Conservation (phyloP, 2,329 filamentous ascomycete species). For the Pyrenophora tritici-repentis region DNA sequence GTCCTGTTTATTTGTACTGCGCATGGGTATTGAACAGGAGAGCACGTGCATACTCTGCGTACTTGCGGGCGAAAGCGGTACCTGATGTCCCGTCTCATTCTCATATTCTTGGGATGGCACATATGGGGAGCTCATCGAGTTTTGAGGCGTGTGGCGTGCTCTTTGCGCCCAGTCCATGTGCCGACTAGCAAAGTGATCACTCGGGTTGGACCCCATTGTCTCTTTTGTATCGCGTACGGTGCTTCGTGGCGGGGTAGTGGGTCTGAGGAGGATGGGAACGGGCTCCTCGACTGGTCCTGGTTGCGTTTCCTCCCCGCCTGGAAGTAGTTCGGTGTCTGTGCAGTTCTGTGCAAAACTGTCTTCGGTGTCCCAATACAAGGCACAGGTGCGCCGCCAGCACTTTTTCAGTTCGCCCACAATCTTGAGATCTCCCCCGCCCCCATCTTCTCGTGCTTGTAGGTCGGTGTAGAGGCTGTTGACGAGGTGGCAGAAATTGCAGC, state of each 20-base stretch:
- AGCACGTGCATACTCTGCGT: constrained; percentile 61
- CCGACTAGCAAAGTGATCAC: constrained; percentile 45
- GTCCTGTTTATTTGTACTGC: constrained; percentile 41
- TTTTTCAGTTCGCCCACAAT: constrained; percentile 94
- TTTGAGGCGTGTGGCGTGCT: constrained; percentile 45
- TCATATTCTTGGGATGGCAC: constrained; percentile 41
- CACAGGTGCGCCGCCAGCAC: constrained; percentile 92
- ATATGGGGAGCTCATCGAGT: constrained; percentile 44
- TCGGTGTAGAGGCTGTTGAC: constrained; percentile 68
- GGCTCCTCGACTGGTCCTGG: constrained; percentile 31
- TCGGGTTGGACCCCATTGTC: constrained; percentile 44
- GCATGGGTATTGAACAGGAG: constrained; percentile 64
- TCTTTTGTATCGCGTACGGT: constrained; percentile 38
- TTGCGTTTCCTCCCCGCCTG: constrained; percentile 69
- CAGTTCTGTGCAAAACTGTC: constrained; percentile 65
- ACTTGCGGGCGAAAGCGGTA: constrained; percentile 52
- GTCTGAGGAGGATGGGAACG: constrained; percentile 13
- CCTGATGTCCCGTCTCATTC: constrained; percentile 19
- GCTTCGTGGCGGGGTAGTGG: constrained; percentile 34
- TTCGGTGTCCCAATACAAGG: constrained; percentile 82
- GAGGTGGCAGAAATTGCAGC: constrained; percentile 77
- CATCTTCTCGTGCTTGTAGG: constrained; percentile 57
- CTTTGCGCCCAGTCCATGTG: constrained; percentile 48
- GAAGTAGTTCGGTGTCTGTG: constrained; percentile 70
- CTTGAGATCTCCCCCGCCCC: constrained; percentile 71